phyloP scores from a whole-genome alignment of 805 yeast genomes.

The Candida glaebosa region DNA sequence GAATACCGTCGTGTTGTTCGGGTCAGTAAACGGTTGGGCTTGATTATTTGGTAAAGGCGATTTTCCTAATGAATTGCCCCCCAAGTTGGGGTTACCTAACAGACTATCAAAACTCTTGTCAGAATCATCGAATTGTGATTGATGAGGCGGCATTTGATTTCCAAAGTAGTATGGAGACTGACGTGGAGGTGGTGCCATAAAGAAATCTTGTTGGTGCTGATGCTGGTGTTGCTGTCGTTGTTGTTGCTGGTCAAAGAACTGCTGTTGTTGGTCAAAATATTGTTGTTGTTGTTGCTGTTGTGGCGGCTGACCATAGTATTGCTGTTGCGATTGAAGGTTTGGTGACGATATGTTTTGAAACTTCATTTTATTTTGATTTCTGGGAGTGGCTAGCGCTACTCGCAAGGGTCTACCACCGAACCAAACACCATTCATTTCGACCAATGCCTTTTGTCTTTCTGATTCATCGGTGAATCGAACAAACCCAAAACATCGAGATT shows the following conservation, averaged over 20 bases:
- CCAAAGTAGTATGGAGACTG: constrained; percentile 8
- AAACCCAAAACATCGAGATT: constrained; percentile 77
- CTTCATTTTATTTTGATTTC: constrained; percentile 29
- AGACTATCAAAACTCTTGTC: constrained; percentile 2
- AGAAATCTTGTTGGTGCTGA: constrained; percentile 8
- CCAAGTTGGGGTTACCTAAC: neutral
- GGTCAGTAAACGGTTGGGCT: constrained; percentile 42
- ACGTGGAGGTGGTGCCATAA: constrained; percentile 4
- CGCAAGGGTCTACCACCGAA: constrained; percentile 74
- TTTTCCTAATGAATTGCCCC: neutral
- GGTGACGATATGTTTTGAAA: constrained; percentile 3
- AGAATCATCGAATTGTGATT: neutral
- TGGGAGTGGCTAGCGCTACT: constrained; percentile 78
- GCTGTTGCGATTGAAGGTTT: constrained; percentile 4
- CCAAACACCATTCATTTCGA: constrained; percentile 78
- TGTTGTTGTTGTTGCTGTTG: neutral
- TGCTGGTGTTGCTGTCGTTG: constrained; percentile 15
- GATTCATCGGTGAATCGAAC: constrained; percentile 69
- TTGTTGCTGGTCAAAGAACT: constrained; percentile 7
- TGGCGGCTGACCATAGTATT: constrained; percentile 4
- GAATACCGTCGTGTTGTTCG: constrained; percentile 71
- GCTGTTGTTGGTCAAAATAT: constrained; percentile 3
- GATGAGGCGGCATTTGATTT: constrained; percentile 11
- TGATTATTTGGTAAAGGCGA: constrained; percentile 8
- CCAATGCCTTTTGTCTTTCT: constrained; percentile 64